Base-by-base conservation (phyloP, 306 rosid species). In the Vicia faba region DNA sequence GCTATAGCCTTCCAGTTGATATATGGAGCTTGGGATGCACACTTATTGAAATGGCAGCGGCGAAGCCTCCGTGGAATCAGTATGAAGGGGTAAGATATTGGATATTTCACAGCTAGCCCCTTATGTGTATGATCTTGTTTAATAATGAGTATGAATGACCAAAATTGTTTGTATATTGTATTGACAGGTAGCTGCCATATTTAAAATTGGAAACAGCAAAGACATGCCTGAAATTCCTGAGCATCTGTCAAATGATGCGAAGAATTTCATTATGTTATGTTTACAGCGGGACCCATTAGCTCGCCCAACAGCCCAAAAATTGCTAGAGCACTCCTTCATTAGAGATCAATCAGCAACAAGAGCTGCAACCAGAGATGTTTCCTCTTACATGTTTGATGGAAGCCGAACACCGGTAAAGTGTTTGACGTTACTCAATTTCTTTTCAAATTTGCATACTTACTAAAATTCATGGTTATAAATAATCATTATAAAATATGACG, bases 21-120 rank as follows among this genome's bases (percentile, higher is more conserved):
- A 82, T 95, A 70, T 95, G 99, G 97, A 95, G 99, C 76, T 85
- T 95, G 80, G 99, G 97, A 39, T 95, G 99, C 74, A 95, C 99
- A n/a, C 79, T 95, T 82, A 91, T 95, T 53, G 99, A 95, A 84
- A 95, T 95, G 99, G 99, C 97, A 12, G 80, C 90, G 5, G 84
- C 96, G 1, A 95, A 88, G 73, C 99, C 97, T 59, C 99, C 99
- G 9, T 95, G 99, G 99, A 90, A 77, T 82, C 95, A 86, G 77
- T 95, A 81, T 58, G 99, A 95, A 84, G 99, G 99, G 99, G 99
- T 95, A 70, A 50, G 96, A 70, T 60, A 46, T 72, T 78, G 56
- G 38, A 82, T 67, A 49, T 69, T 63, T 81, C 74, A 76, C 70
- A 49, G 63, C 48, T 36, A 29, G 39, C 53, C 26, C 58, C 58